These are phyloP conservation scores for Trichopus zeylanicus DNA, from an alignment of 116 monocot genomes.

Conservation along the genomic window DNA sequence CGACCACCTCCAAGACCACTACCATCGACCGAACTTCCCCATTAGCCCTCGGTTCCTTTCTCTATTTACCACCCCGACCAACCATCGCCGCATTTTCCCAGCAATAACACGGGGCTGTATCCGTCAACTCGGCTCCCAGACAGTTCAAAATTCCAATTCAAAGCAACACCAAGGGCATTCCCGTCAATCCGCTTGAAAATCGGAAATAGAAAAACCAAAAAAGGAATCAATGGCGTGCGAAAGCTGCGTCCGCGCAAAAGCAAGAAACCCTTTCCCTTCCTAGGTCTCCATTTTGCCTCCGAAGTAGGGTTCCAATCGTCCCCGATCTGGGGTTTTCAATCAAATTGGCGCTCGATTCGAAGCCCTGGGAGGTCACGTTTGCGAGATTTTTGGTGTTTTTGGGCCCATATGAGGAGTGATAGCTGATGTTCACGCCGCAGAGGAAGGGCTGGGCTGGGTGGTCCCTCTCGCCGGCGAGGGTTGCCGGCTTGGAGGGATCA, in stretches of 20 bases:
- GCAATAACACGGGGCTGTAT: too few species aligned
- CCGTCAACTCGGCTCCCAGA: too few species aligned
- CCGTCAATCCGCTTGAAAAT: too few species aligned
- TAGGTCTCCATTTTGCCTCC: background rate
- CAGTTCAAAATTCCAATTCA: too few species aligned
- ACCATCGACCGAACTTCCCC: too few species aligned
- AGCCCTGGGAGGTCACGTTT: background rate
- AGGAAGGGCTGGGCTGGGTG: constrained; percentile 57
- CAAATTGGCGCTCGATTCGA: constrained; percentile 3
- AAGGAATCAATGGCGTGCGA: background rate
- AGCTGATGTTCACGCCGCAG: constrained; percentile 89
- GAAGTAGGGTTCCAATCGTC: background rate
- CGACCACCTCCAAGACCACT: too few species aligned
- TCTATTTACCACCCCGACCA: too few species aligned
- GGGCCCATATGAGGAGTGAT: background rate
- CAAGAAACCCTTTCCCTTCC: background rate
- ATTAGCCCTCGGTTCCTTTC: too few species aligned
- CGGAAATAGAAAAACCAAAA: background rate
- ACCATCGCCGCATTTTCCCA: too few species aligned
- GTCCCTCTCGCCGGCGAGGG: constrained; percentile 36
- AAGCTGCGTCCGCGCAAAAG: background rate
- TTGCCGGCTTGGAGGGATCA: constrained; percentile 20
- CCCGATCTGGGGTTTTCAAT: background rate
- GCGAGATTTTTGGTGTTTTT: background rate
- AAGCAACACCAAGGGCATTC: too few species aligned